These are phyloP conservation scores for Coniochaeta ligniaria DNA, from an alignment of 2,329 filamentous ascomycete genomes.

Conservation along the genomic window DNA sequence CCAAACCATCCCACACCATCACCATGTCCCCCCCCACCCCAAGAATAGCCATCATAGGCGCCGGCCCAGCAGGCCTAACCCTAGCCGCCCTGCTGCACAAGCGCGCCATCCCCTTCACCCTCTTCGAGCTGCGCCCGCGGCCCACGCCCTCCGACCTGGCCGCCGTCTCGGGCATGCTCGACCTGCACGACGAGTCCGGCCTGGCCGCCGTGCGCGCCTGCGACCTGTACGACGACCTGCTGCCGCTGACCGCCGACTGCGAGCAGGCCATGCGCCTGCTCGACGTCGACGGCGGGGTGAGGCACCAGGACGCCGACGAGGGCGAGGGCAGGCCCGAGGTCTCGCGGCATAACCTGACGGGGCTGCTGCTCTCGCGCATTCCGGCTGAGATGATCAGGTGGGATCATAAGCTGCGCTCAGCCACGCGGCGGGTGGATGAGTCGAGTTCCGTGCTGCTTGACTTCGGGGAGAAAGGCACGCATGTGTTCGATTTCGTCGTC, in stretches of 20 bases:
- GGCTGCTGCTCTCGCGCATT: slow-evolving; percentile 23
- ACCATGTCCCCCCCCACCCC: not conserved
- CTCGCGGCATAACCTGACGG: slow-evolving; percentile 23
- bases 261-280: slow-evolving; percentile 29
- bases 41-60: slow-evolving; percentile 36
- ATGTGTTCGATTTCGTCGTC: slow-evolving; percentile 27
- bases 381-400: slow-evolving; percentile 27
- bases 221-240: slow-evolving; percentile 35
- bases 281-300: slow-evolving; percentile 19
- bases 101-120: slow-evolving; percentile 21
- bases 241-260: slow-evolving; percentile 31
- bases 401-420: slow-evolving; percentile 24
- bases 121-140: slow-evolving; percentile 25
- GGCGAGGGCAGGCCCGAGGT: slow-evolving; percentile 27
- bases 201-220: slow-evolving; percentile 34
- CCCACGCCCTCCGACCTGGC: slow-evolving; percentile 18
- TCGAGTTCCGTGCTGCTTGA: slow-evolving; percentile 10
- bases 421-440: slow-evolving; percentile 5
- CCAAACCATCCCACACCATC: not conserved
- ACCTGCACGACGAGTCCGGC: slow-evolving; percentile 39
- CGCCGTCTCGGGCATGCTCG: slow-evolving; percentile 33
- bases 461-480: slow-evolving; percentile 12
- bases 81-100: slow-evolving; percentile 37
- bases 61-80: slow-evolving; percentile 37
- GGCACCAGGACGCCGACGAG: slow-evolving; percentile 11